phyloP scores from a whole-genome alignment of 2,329 filamentous ascomycete genomes.

The Calonectria pauciramosa region DNA sequence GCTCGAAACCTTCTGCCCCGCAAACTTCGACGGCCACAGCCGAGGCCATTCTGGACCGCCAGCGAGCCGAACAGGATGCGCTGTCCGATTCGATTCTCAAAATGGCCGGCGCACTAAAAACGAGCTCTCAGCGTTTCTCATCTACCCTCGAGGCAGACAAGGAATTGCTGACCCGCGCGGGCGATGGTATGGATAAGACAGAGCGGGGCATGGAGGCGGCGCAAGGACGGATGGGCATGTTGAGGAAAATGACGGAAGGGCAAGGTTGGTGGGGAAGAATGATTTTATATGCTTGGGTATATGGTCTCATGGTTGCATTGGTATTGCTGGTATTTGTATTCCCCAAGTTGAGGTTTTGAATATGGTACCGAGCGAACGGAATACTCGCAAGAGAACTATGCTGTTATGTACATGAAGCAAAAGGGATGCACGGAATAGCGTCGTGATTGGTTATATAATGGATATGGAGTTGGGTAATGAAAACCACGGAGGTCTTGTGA shows the following conservation, averaged over 20 bases:
- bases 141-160: slow-evolving; percentile 79
- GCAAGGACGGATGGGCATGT: slow-evolving; percentile 79
- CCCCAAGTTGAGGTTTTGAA: slow-evolving; percentile 88
- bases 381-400: not conserved
- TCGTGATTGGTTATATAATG: slow-evolving; percentile 2
- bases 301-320: slow-evolving; percentile 82
- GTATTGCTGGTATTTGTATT: slow-evolving; percentile 86
- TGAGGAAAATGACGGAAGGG: slow-evolving; percentile 87
- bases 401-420: not conserved
- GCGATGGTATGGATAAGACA: slow-evolving; percentile 82
- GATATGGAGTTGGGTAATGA: slow-evolving; percentile 19
- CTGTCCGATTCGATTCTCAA: slow-evolving; percentile 85
- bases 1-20: slow-evolving; percentile 52
- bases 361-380: not conserved
- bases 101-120: slow-evolving; percentile 84
- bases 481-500: not conserved
- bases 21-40: slow-evolving; percentile 65
- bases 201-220: slow-evolving; percentile 82
- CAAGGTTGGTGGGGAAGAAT: slow-evolving; percentile 89
- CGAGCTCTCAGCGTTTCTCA: slow-evolving; percentile 79
- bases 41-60: slow-evolving; percentile 81
- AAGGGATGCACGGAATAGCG: slow-evolving; percentile 27
- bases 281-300: slow-evolving; percentile 87
- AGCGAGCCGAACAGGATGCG: slow-evolving; percentile 85
- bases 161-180: slow-evolving; percentile 78